Evolutionary conservation across 1,284 basidiomycete species (phyloP), one percentile per base, ranked within the genome.

Genomic region (Pisolithus thermaeus): DNA sequence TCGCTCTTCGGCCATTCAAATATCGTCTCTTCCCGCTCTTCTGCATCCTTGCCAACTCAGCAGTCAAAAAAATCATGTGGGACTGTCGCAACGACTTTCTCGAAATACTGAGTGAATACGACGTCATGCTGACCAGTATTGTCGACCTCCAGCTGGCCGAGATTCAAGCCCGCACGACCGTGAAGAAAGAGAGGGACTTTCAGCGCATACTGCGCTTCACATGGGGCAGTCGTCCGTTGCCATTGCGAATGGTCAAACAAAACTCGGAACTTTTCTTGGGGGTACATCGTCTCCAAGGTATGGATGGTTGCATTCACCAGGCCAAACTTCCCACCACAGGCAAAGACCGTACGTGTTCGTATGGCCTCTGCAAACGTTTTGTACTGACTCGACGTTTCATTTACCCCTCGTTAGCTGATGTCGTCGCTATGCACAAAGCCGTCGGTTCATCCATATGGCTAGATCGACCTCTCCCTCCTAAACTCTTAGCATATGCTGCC

Each of bases 61-160:
- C 52, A 1, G 56, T 73, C 40, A 60, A 64, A 27, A 76, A 77
- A 59, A 54, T 77, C 51, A 72, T 73, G 50, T 76, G 74, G 74
- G 74, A 76, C 54, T 75, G 73, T 16, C 65, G 73, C 1, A 68
- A 71, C 61, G 74, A 76, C 57, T 72, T 59, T 57, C 56, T 71
- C 28, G 74, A 76, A 56, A 62, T 77, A 2, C 57, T 36, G 3
- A 52, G 59, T 11, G 54, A 58, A 1, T 70, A 69, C 35, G 67
- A 63, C 1, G 58, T 71, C 8, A 25, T 42, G 0, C 59, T 75
- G 27, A 61, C 63, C 12, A 62, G 64, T 20, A 64, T 73, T 6
- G 56, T 76, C 16, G 74, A 76, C 50, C 63, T 76, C 37, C 75
- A 76, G 51, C 61, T 76, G n/a, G 73, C 61, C 3, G 71, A 73